Evolutionary conservation across 73 alveolate genomes (phyloP), one percentile per base, ranked within the genome.

Genomic region (Paramecium tetraurelia): DNA sequence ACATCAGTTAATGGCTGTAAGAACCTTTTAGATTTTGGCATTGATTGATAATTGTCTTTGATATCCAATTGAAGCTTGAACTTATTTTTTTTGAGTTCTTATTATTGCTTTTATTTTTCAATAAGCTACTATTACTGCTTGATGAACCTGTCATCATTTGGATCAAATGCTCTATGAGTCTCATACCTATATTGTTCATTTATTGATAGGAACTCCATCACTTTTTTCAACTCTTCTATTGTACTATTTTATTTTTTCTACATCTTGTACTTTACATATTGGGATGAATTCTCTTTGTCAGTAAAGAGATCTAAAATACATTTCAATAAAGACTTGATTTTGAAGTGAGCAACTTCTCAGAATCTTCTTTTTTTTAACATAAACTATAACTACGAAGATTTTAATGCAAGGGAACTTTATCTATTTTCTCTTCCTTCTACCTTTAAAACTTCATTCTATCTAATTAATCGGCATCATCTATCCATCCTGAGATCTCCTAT

Each of bases 91-190:
- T 63, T 63, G 7, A 63, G 1, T 50, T 63, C 84, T 33, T 63
- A 27, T 63, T 72, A 35, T 72, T 35, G 10, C 36, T 35, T 35
- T 72, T 72, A 36, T 53, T 63, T 63, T 33, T 63, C 46, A 5
- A 31, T 24, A 14, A 63, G 41, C 46, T 29, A 12, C 35, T 63
- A 27, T 10, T 72, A 16, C 46, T 72, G 36, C n/a, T 33, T 35
- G 5, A 29, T 29, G 16, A 72, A 72, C n/a, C 46, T 31, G 14
- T 33, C 36, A 72, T 72, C 86, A 38, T 72, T 72, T 36, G 59
- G 59, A 72, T 72, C 86, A 36, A 72, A 72, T 72, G 59, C 46
- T 35, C 86, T 31, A 36, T 72, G 86, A 35, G 86, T 72, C 29
- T 33, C 57, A 72, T 72, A 72, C 18, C 35, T 72, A 16, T 36